Evolutionary conservation across 2,329 filamentous ascomycete genomes (phyloP).

Genomic region (Colletotrichum chlorophyti): DNA sequence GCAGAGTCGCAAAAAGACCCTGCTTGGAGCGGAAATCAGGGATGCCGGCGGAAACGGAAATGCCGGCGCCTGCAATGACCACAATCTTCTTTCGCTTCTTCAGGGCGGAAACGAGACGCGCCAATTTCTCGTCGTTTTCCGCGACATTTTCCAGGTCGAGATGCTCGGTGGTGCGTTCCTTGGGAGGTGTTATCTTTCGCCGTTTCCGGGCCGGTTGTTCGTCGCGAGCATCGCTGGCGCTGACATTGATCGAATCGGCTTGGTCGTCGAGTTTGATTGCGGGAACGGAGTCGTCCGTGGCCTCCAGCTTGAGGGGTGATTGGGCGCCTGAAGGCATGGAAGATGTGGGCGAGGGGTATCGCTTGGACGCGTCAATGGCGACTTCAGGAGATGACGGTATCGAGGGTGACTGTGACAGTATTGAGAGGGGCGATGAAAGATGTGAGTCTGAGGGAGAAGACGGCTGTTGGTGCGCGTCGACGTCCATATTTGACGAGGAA

Average conservation of each 20-base stretch:
- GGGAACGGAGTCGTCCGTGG: constrained; percentile 39
- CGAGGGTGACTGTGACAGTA: constrained; percentile 60
- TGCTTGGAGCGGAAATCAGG: constrained; percentile 94
- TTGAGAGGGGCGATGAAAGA: constrained; percentile 61
- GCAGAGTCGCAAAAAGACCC: constrained; percentile 86
- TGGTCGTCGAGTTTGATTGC: constrained; percentile 36
- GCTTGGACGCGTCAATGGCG: constrained; percentile 45
- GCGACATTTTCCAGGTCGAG: constrained; percentile 69
- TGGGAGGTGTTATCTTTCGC: constrained; percentile 67
- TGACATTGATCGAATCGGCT: constrained; percentile 30
- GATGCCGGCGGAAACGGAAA: constrained; percentile 95
- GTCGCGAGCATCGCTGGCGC: constrained; percentile 63
- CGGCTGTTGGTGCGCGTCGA: constrained; percentile 13
- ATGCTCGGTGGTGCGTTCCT: constrained; percentile 79
- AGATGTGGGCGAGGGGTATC: constrained; percentile 59
- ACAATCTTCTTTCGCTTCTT: constrained; percentile 96
- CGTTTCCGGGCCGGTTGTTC: constrained; percentile 77
- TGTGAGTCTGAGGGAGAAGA: constrained; percentile 42
- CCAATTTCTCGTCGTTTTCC: constrained; percentile 62
- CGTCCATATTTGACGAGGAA: constrained; percentile 21
- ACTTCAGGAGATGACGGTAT: constrained; percentile 51
- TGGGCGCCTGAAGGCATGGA: constrained; percentile 54
- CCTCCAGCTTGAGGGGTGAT: constrained; percentile 56
- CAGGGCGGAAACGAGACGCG: constrained; percentile 75
- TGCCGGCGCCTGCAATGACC: constrained; percentile 93